These are phyloP conservation scores for Botrytis squamosa DNA, from an alignment of 2,329 filamentous ascomycete species.

Conservation along the genomic window DNA sequence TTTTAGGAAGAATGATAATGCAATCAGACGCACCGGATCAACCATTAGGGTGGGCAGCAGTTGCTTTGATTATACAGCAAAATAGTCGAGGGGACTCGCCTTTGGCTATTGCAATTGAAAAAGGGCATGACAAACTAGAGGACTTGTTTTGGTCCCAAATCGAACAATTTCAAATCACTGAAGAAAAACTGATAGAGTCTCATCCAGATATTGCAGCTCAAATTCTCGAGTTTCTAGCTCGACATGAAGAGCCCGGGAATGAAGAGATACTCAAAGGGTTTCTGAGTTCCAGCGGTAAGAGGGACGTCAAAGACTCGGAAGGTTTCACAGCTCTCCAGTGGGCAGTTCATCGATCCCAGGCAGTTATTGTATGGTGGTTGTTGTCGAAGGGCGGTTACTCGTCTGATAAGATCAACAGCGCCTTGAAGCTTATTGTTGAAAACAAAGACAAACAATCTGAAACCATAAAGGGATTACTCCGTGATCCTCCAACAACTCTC, in stretches of 20 bases:
- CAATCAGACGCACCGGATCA: background rate
- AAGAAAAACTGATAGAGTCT: too few species aligned
- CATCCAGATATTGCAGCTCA: too few species aligned
- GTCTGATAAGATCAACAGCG: background rate
- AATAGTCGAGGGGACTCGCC: background rate
- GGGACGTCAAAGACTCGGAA: background rate
- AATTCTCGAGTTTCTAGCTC: background rate
- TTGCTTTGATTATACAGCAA: background rate
- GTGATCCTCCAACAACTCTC: background rate
- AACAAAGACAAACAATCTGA: background rate
- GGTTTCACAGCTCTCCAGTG: conserved; percentile 1
- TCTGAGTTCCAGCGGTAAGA: background rate
- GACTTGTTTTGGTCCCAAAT: background rate
- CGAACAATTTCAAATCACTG: too few species aligned
- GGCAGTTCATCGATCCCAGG: background rate
- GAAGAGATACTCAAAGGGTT: background rate
- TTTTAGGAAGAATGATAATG: background rate
- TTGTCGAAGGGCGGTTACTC: background rate
- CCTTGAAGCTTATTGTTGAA: background rate
- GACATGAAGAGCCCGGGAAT: background rate
- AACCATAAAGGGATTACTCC: background rate
- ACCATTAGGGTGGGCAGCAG: background rate
- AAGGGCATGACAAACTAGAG: background rate
- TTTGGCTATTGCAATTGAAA: background rate
- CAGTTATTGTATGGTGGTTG: background rate